These are phyloP conservation scores for Canna indica DNA, from an alignment of 176 grass and related monocot genomes.

Conservation along the genomic window DNA sequence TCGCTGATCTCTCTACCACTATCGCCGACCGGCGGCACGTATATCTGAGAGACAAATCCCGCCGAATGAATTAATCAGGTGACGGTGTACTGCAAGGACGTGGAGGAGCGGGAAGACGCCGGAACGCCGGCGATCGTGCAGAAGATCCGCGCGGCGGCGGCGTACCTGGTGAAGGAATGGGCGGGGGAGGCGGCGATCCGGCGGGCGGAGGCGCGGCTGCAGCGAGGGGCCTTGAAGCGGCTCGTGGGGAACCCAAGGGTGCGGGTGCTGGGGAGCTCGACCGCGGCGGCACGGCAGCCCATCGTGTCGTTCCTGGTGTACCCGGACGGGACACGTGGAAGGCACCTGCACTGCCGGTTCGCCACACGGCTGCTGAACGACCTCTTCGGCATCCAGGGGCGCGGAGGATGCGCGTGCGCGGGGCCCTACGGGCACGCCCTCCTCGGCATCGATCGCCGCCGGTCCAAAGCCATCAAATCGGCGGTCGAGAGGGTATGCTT, in stretches of 20 bases:
- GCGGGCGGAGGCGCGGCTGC: slow-evolving; percentile 19
- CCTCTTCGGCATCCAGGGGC: slow-evolving; percentile 69
- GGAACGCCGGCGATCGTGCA: slow-evolving; percentile 60
- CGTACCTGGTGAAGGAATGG: slow-evolving; percentile 70
- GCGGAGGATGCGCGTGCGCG: slow-evolving; percentile 67
- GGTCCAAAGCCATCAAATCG: slow-evolving; percentile 48
- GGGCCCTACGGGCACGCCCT: slow-evolving; percentile 55
- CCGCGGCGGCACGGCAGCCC: slow-evolving; percentile 25
- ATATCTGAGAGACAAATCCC: too few species aligned
- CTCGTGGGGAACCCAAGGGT: slow-evolving; percentile 28
- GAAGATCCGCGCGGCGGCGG: slow-evolving; percentile 47
- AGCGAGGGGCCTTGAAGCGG: slow-evolving; percentile 27
- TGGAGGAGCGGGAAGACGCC: slow-evolving; percentile 59
- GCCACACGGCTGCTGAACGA: slow-evolving; percentile 48
- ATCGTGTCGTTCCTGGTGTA: slow-evolving; percentile 65
- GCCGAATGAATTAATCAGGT: too few species aligned
- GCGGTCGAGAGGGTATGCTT: slow-evolving; percentile 36
- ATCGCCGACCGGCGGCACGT: too few species aligned
- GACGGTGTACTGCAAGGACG: slow-evolving; percentile 42
- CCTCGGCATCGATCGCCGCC: slow-evolving; percentile 28
- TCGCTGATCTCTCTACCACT: too few species aligned
- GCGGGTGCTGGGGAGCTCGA: slow-evolving; percentile 50
- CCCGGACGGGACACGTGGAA: slow-evolving; percentile 5
- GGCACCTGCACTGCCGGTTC: slow-evolving; percentile 54
- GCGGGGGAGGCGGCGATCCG: too few species aligned